Evolutionary conservation across 1,284 basidiomycete genomes (phyloP).

Genomic region (Mycena sp.): DNA sequence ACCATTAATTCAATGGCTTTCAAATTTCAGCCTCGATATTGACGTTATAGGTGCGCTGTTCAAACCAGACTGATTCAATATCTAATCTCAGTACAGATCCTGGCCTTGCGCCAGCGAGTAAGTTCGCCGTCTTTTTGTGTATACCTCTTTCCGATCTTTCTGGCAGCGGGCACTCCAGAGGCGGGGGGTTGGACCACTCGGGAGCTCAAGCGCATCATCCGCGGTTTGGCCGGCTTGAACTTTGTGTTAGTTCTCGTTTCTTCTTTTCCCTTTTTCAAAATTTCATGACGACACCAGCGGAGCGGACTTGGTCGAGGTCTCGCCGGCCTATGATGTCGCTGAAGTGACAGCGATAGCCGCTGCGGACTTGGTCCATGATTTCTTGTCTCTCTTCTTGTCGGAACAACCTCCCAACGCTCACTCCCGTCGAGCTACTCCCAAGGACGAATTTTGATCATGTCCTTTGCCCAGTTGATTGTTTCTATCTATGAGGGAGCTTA

Average conservation of each 20-base stretch:
- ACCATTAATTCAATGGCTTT: slow-evolving; percentile 1
- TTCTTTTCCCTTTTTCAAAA: slow-evolving; percentile 40
- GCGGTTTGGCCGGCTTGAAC: slow-evolving; percentile 80
- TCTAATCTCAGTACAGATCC: slow-evolving; percentile 60
- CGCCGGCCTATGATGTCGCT: slow-evolving; percentile 77
- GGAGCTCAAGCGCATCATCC: slow-evolving; percentile 81
- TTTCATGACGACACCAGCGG: slow-evolving; percentile 53
- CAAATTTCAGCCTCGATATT: slow-evolving; percentile 69
- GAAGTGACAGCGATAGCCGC: slow-evolving; percentile 79
- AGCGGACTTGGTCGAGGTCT: slow-evolving; percentile 83
- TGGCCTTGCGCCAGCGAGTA: slow-evolving; percentile 81
- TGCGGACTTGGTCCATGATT: slow-evolving; percentile 77
- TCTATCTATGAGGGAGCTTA: too few species aligned
- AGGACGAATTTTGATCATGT: slow-evolving; percentile 15
- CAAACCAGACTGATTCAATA: background rate
- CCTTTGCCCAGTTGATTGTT: too few species aligned
- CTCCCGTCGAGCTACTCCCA: background rate
- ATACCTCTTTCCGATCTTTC: background rate
- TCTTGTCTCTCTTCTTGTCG: slow-evolving; percentile 67
- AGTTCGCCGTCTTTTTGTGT: slow-evolving; percentile 35
- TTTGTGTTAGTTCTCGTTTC: slow-evolving; percentile 65
- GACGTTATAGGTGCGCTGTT: slow-evolving; percentile 73
- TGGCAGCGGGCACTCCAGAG: slow-evolving; percentile 84
- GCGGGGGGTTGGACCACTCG: slow-evolving; percentile 87
- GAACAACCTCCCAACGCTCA: slow-evolving; percentile 42